A percentile compares a stretch with the other conserved stretches of the same genome.
These are phyloP conservation scores for Phytophthora rubi DNA, from an alignment of 352 stramenopile genomes.

Conservation along the genomic window DNA sequence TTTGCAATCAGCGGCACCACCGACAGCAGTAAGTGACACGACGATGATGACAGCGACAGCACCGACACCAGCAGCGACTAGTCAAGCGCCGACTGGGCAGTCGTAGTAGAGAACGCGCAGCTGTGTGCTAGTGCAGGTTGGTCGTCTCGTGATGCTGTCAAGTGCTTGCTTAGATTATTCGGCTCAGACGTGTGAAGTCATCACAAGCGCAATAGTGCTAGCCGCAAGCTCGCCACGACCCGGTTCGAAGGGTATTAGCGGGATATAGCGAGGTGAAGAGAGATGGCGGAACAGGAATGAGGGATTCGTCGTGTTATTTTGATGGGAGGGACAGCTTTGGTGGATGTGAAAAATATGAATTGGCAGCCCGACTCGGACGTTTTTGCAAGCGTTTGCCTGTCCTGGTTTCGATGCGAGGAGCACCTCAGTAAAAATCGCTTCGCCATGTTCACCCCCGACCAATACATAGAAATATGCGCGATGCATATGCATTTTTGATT, in stretches of 20 bases:
- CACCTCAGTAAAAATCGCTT: conserved; percentile 17
- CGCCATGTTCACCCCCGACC: conserved; percentile 9
- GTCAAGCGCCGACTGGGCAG: conserved; percentile 22
- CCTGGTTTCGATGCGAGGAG: conserved; percentile 15
- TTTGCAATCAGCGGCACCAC: conserved; percentile 32
- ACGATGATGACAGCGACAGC: conserved; percentile 19
- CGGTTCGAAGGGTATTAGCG: conserved; percentile 19
- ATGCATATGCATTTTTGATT: conserved; percentile 26
- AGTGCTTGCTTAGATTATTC: conserved; percentile 40
- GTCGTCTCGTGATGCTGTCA: conserved; percentile 25
- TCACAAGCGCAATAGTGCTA: conserved; percentile 21
- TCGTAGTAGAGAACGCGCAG: conserved; percentile 34
- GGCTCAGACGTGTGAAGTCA: conserved; percentile 24
- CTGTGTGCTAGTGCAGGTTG: conserved; percentile 21
- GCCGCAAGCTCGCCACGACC: conserved; percentile 19
- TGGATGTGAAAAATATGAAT: conserved; percentile 58
- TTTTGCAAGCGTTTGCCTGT: conserved; percentile 27
- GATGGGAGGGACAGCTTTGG: conserved; percentile 35
- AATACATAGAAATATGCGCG: conserved; percentile 42
- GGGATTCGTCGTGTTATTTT: conserved; percentile 46
- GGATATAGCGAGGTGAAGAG: conserved; percentile 24
- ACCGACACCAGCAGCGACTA: conserved; percentile 13
- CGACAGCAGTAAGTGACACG: conserved; percentile 22
- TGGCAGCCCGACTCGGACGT: conserved; percentile 33
- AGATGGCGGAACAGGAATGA: conserved; percentile 29